phyloP scores from a whole-genome alignment of 768 basidiomycete genomes.

The Amanita rubescens region DNA sequence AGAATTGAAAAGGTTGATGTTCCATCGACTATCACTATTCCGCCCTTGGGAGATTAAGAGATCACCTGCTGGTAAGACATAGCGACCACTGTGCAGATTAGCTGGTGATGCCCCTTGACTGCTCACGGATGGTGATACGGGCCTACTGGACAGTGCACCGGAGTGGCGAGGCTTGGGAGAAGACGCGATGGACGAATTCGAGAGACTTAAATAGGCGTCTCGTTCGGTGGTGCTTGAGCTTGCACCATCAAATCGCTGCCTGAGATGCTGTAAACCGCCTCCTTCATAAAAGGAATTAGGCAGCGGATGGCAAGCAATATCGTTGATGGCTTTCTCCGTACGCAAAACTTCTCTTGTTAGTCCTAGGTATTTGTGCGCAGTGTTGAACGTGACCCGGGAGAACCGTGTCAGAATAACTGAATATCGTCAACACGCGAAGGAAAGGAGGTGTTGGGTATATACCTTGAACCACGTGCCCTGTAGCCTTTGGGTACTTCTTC shows the following conservation, averaged over 20 bases:
- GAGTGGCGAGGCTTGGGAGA: constrained; percentile 18
- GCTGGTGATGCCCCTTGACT: constrained; percentile 10
- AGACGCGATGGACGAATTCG: constrained; percentile 19
- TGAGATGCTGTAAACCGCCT: constrained; percentile 81
- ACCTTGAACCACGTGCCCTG: constrained; percentile 95
- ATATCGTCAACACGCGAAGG: constrained; percentile 2
- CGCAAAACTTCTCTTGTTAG: constrained; percentile 91
- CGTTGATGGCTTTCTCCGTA: constrained; percentile 96
- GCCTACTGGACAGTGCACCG: background rate
- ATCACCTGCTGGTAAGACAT: constrained; percentile 71
- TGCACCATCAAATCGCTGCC: constrained; percentile 79
- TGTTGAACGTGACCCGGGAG: constrained; percentile 94
- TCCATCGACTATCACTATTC: constrained; percentile 40
- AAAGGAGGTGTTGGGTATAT: background rate
- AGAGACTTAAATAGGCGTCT: constrained; percentile 51
- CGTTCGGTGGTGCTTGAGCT: constrained; percentile 38
- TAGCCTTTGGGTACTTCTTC: constrained; percentile 94
- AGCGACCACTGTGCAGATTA: constrained; percentile 33
- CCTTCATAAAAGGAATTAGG: constrained; percentile 88
- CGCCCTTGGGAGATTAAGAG: constrained; percentile 53
- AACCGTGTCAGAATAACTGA: constrained; percentile 91
- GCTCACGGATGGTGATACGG: constrained; percentile 12
- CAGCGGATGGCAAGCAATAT: constrained; percentile 92
- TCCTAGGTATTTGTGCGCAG: constrained; percentile 94
- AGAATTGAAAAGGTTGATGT: constrained; percentile 42